Conservation (phyloP, 2,329 filamentous ascomycete genomes). For the Colletotrichum euphorbiae region DNA sequence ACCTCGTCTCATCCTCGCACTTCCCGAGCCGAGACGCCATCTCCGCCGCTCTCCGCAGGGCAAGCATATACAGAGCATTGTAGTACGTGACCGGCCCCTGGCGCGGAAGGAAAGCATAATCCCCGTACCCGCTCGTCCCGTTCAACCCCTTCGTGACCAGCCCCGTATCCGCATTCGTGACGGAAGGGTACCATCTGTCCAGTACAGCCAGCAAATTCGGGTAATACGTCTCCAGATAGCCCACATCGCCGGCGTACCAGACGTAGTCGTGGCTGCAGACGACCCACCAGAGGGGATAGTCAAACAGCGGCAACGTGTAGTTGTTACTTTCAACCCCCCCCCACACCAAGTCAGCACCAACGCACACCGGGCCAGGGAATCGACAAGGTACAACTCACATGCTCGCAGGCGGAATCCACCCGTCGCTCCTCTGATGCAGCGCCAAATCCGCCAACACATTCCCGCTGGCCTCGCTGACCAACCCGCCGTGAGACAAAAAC, state of each 20-base stretch:
- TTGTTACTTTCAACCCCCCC: slow-evolving; percentile 48
- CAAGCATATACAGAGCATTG: slow-evolving; percentile 62
- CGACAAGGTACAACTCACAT: slow-evolving; percentile 51
- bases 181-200: slow-evolving; percentile 58
- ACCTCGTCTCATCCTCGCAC: slow-evolving; percentile 51
- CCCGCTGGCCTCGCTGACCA: slow-evolving; percentile 52
- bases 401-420: slow-evolving; percentile 66
- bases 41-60: slow-evolving; percentile 56
- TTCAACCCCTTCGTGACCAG: slow-evolving; percentile 55
- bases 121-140: slow-evolving; percentile 55
- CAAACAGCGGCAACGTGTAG: slow-evolving; percentile 61
- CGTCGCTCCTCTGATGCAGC: slow-evolving; percentile 60
- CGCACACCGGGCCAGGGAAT: too few species aligned
- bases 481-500: slow-evolving; percentile 56
- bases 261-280: slow-evolving; percentile 60
- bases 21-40: slow-evolving; percentile 52
- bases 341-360: slow-evolving; percentile 16
- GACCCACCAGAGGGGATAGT: slow-evolving; percentile 67
- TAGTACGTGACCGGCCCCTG: slow-evolving; percentile 63
- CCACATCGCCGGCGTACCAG: slow-evolving; percentile 60
- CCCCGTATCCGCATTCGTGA: slow-evolving; percentile 53
- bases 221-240: slow-evolving; percentile 57
- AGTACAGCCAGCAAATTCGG: slow-evolving; percentile 53
- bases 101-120: slow-evolving; percentile 63
- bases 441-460: slow-evolving; percentile 64